Percentiles rank a stretch among this genome's conserved stretches.
Conservation (phyloP, 441 rosid species). For the Theobroma grandiflorum region DNA sequence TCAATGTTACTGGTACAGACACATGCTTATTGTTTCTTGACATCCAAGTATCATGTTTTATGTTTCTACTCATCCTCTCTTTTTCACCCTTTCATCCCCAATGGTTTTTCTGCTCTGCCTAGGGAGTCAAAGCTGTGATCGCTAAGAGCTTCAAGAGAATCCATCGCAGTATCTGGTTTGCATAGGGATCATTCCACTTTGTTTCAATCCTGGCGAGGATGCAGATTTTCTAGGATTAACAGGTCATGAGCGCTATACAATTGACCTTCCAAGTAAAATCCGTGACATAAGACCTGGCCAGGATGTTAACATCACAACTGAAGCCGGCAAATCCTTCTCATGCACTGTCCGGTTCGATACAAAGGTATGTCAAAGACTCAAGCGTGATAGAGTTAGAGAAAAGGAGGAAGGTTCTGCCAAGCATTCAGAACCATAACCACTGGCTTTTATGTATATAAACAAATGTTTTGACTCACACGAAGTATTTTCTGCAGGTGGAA, state of each 20-base stretch:
- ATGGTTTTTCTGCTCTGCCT: neutral
- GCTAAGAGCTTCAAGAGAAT: slow-evolving; percentile 73
- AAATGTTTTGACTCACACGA: neutral
- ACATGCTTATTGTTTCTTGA: neutral
- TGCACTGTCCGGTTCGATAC: slow-evolving; percentile 61
- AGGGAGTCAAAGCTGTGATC: slow-evolving; percentile 72
- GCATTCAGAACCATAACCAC: neutral
- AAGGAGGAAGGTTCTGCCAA: neutral
- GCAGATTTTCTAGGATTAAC: slow-evolving; percentile 54
- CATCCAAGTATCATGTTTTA: neutral
- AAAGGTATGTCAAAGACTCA: slow-evolving; percentile 46
- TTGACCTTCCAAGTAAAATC: slow-evolving; percentile 55
- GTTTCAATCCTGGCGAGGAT: slow-evolving; percentile 64
- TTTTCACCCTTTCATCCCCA: neutral
- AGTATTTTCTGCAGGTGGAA: slow-evolving; percentile 50
- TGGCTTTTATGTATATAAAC: slow-evolving; percentile 19
- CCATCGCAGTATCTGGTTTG: slow-evolving; percentile 63
- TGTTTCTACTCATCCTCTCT: neutral
- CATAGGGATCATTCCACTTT: slow-evolving; percentile 60
- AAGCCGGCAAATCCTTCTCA: slow-evolving; percentile 57
- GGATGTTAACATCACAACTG: slow-evolving; percentile 53
- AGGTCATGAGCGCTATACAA: slow-evolving; percentile 61
- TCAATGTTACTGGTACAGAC: slow-evolving; percentile 25
- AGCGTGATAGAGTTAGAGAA: slow-evolving; percentile 6
- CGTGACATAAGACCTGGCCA: slow-evolving; percentile 61